Percentiles rank a stretch among this genome's conserved stretches.
These are phyloP conservation scores for Cordyceps tenuipes DNA, from an alignment of 2,329 filamentous ascomycete species.

Conservation along the genomic window DNA sequence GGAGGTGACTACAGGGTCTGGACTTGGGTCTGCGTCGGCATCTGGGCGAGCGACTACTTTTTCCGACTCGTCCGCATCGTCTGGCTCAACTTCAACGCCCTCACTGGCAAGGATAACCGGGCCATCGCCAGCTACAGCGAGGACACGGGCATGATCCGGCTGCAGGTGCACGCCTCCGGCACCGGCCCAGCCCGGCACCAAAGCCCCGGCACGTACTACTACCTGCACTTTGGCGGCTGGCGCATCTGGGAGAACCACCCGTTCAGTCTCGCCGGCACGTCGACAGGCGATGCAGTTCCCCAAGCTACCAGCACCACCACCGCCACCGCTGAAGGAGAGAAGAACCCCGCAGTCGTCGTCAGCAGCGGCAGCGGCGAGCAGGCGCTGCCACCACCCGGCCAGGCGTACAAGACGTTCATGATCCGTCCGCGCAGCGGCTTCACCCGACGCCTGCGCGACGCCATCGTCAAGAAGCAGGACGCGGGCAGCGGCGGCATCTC, in stretches of 20 bases:
- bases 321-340: conserved; percentile 10
- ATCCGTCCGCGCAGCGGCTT: conserved; percentile 30
- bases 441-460: conserved; percentile 23
- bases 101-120: conserved; percentile 22
- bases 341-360: conserved; percentile 12
- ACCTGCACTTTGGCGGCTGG: conserved; percentile 27
- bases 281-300: neutral
- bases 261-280: conserved; percentile 28
- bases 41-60: conserved; percentile 38
- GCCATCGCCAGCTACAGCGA: conserved; percentile 26
- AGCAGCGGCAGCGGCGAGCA: conserved; percentile 9
- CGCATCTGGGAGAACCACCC: conserved; percentile 35
- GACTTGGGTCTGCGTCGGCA: conserved; percentile 31
- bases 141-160: conserved; percentile 27
- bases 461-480: conserved; percentile 13
- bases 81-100: conserved; percentile 22
- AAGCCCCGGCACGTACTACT: conserved; percentile 31
- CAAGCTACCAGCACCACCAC: neutral
- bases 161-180: conserved; percentile 24
- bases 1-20: conserved; percentile 15
- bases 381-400: neutral
- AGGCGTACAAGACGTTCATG: conserved; percentile 25
- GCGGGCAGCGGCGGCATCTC: conserved; percentile 13
- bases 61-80: conserved; percentile 32
- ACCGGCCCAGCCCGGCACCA: conserved; percentile 21